Conservation (phyloP, 192 early-diverging fungal species). For the Backusella westeae region DNA sequence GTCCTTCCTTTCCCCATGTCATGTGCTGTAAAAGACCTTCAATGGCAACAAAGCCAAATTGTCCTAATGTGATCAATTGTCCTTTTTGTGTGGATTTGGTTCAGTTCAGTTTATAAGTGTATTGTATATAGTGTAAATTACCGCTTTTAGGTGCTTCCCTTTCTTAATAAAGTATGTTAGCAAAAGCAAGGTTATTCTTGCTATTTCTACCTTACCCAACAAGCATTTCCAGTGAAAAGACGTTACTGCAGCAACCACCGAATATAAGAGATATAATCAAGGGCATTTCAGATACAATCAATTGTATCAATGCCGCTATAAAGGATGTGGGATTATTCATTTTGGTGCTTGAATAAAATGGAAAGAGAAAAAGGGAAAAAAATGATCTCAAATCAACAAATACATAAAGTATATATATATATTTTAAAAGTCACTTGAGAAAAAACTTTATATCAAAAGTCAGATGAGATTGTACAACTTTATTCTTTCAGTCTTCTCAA, state of each 20-base stretch:
- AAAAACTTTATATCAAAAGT: background rate
- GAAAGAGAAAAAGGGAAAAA: background rate
- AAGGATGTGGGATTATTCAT: slow-evolving; percentile 7
- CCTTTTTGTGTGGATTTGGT: slow-evolving; percentile 32
- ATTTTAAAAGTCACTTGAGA: background rate
- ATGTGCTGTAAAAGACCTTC: slow-evolving; percentile 65
- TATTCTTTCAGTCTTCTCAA: slow-evolving; percentile 32
- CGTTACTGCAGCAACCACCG: slow-evolving; percentile 87
- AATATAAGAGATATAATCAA: slow-evolving; percentile 73
- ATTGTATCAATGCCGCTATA: slow-evolving; percentile 10
- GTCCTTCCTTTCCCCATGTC: slow-evolving; percentile 37
- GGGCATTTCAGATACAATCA: slow-evolving; percentile 46
- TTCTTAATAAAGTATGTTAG: background rate
- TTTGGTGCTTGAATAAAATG: background rate
- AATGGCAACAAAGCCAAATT: slow-evolving; percentile 74
- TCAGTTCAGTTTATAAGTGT: too few species aligned
- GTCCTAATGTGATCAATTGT: slow-evolving; percentile 77
- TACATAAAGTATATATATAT: background rate
- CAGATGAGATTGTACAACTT: background rate
- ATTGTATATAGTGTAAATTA: slow-evolving; percentile 12
- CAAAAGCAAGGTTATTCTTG: background rate
- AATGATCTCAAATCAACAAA: background rate
- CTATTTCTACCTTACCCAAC: slow-evolving; percentile 48
- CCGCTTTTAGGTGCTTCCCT: slow-evolving; percentile 60
- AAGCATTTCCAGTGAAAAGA: slow-evolving; percentile 83